Conservation (phyloP, 345 rosid species). For the Pistacia vera region DNA sequence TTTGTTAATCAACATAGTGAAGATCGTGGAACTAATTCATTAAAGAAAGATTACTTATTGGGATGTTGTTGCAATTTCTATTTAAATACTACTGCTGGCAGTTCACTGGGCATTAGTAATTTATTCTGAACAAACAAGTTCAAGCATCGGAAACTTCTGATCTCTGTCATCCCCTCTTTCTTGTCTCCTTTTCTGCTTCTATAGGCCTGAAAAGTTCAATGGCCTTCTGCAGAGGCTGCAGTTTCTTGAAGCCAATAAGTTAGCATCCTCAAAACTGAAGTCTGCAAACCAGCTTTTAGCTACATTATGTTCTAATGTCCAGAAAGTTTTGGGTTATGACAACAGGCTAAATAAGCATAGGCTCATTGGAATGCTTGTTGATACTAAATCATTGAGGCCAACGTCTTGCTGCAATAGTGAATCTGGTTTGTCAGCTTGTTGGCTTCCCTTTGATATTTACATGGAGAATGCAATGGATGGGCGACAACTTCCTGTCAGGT, state of each 20-base stretch:
- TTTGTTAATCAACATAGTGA: neutral
- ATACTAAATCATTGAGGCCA: conserved; percentile 34
- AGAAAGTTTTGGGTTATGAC: conserved; percentile 31
- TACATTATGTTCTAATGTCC: conserved; percentile 43
- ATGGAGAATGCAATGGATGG: conserved; percentile 68
- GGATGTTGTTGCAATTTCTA: neutral
- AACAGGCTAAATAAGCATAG: conserved; percentile 37
- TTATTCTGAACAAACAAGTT: neutral
- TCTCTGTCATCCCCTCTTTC: neutral
- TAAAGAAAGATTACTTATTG: neutral
- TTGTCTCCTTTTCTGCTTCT: conserved; percentile 4
- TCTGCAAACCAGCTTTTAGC: conserved; percentile 35
- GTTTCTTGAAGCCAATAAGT: conserved; percentile 39
- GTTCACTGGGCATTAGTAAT: neutral
- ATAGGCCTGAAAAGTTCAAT: conserved; percentile 54
- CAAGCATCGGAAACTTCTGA: neutral
- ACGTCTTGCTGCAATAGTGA: conserved; percentile 34
- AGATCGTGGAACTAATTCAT: neutral
- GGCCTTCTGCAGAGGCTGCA: conserved; percentile 52
- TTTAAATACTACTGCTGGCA: neutral
- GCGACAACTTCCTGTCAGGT: conserved; percentile 50
- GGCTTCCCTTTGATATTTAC: conserved; percentile 62
- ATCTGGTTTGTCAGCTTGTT: conserved; percentile 46
- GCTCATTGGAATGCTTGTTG: conserved; percentile 39
- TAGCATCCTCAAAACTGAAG: conserved; percentile 32